A percentile compares a stretch with the other conserved stretches of the same genome.
phyloP scores from a whole-genome alignment of 2,329 filamentous ascomycete genomes.

The Exophiala sideris region DNA sequence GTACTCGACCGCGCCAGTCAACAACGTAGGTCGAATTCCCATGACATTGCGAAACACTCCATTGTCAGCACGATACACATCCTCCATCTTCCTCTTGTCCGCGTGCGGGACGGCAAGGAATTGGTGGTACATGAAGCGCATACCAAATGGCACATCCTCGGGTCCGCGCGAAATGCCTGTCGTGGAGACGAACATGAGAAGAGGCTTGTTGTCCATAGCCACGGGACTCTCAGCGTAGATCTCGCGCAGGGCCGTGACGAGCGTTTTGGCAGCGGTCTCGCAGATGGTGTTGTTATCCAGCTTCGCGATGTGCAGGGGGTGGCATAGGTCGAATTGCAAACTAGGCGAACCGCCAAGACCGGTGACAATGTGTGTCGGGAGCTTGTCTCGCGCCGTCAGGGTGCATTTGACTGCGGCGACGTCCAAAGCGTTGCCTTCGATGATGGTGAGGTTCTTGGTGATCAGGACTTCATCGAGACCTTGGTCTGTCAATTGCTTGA shows the following conservation, averaged over 20 bases:
- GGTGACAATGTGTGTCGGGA: conserved; percentile 43
- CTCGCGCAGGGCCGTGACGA: conserved; percentile 30
- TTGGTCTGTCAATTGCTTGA: conserved; percentile 39
- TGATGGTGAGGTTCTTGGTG: conserved; percentile 44
- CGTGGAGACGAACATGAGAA: conserved; percentile 34
- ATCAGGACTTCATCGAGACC: conserved; percentile 37
- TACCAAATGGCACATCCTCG: conserved; percentile 31
- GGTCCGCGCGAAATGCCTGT: conserved; percentile 32
- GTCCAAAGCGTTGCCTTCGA: conserved; percentile 48
- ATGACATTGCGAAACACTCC: conserved; percentile 26
- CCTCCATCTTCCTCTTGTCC: conserved; percentile 40
- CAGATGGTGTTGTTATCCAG: conserved; percentile 38
- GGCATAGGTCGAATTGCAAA: conserved; percentile 27
- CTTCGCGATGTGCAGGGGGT: conserved; percentile 29
- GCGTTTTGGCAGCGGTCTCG: conserved; percentile 31
- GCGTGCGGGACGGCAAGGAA: conserved; percentile 31
- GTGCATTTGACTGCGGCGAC: conserved; percentile 39
- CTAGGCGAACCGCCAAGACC: conserved; percentile 42
- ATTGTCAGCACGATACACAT: conserved; percentile 33
- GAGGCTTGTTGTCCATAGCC: conserved; percentile 18
- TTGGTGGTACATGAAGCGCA: conserved; percentile 35
- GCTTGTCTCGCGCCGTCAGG: conserved; percentile 32
- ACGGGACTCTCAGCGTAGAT: conserved; percentile 22
- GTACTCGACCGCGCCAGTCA: conserved; percentile 27
- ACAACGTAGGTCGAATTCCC: conserved; percentile 35